Evolutionary conservation across 108 stramenopile species (phyloP).

Genomic region (Bacterosira constricta): DNA sequence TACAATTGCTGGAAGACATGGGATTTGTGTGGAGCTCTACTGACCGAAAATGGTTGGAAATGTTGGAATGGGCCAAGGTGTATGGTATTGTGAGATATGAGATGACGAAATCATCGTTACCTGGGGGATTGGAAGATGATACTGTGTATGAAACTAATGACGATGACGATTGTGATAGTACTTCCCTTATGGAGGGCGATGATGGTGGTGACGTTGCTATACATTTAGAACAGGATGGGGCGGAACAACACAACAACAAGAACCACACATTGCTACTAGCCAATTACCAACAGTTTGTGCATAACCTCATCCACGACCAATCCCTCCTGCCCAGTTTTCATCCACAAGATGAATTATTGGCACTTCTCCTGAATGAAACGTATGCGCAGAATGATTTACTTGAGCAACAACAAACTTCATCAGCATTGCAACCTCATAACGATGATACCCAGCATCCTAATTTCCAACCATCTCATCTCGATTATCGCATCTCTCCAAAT

Average conservation of each 20-base stretch:
- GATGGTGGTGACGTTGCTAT: background rate
- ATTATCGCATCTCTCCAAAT: constrained; percentile 38
- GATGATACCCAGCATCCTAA: background rate
- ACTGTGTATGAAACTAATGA: background rate
- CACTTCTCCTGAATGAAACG: constrained; percentile 29
- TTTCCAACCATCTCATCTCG: constrained; percentile 8
- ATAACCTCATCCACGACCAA: constrained; percentile 38
- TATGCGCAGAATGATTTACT: constrained; percentile 13
- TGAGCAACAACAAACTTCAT: constrained; percentile 6
- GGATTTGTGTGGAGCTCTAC: constrained; percentile 45
- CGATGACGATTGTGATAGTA: background rate
- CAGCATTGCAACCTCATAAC: background rate
- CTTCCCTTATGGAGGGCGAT: background rate
- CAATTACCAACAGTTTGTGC: constrained; percentile 38
- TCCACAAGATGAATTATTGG: constrained; percentile 43
- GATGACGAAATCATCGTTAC: constrained; percentile 15
- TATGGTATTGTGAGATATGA: constrained; percentile 39
- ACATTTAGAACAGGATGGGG: background rate
- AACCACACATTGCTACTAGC: constrained; percentile 21
- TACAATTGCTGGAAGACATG: constrained; percentile 33
- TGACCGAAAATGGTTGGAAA: constrained; percentile 48
- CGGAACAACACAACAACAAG: background rate
- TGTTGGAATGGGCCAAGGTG: constrained; percentile 51
- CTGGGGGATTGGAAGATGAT: background rate
- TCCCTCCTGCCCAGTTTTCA: constrained; percentile 34